phyloP scores from a whole-genome alignment of 2,329 filamentous ascomycete species.

The Cytospora chrysosperma region DNA sequence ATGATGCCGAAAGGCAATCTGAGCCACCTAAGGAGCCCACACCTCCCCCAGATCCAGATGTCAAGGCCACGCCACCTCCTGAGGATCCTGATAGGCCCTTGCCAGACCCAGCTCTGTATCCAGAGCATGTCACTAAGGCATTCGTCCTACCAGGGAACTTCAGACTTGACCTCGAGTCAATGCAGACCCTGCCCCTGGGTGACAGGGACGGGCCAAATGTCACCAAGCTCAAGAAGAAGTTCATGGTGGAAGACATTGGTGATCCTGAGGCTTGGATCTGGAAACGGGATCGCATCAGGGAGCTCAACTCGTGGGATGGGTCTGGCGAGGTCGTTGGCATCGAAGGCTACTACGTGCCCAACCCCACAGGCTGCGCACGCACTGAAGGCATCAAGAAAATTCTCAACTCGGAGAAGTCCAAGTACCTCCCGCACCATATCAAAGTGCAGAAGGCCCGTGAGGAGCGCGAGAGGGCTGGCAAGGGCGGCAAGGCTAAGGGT shows the following conservation, averaged over 20 bases:
- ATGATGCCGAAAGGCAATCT: slow-evolving; percentile 41
- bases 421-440: slow-evolving; percentile 96
- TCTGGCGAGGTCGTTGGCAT: slow-evolving; percentile 40
- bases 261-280: slow-evolving; percentile 57
- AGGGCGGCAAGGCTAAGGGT: slow-evolving; percentile 61
- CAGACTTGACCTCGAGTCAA: slow-evolving; percentile 44
- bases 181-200: slow-evolving; percentile 45
- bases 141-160: slow-evolving; percentile 46
- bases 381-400: slow-evolving; percentile 96
- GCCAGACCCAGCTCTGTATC: slow-evolving; percentile 48
- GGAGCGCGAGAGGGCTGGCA: slow-evolving; percentile 73
- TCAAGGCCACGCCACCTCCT: slow-evolving; percentile 35
- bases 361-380: slow-evolving; percentile 78
- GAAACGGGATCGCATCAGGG: slow-evolving; percentile 54
- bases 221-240: slow-evolving; percentile 49
- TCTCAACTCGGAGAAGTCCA: slow-evolving; percentile 94
- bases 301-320: slow-evolving; percentile 48
- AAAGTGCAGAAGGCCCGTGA: slow-evolving; percentile 90
- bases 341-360: slow-evolving; percentile 77
- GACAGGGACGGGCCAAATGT: slow-evolving; percentile 49
- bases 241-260: slow-evolving; percentile 43
- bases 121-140: slow-evolving; percentile 47
- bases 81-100: slow-evolving; percentile 34
- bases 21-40: slow-evolving; percentile 34
- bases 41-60: slow-evolving; percentile 31